Base-by-base conservation (phyloP, 1,284 basidiomycete species). In the Pascua guehoae region DNA sequence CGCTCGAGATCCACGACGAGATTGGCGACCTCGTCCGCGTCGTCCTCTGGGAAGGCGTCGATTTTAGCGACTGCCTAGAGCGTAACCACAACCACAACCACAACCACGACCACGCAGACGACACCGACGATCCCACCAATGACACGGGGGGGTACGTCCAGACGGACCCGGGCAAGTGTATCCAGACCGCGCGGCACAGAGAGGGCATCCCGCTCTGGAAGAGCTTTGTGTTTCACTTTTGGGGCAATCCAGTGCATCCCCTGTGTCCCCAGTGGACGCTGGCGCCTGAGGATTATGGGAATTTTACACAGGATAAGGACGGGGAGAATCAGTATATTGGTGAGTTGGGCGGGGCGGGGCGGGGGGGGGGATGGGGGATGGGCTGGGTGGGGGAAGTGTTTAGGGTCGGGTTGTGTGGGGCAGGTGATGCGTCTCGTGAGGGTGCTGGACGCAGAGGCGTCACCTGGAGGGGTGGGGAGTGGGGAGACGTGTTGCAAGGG, bases 161-260 rank as follows among this genome's bases (percentile, higher is more conserved):
- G 24, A 32, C 24, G 24, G 24, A 32, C 24, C 24, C 24, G 3
- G 24, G 24, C 3, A 7, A 3, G 4, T 32, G 24, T 32, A 7
- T 32, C 24, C 24, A 32, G 24, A 32, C 24, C 3, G 24, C 24
- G 4, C 3, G 4, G 24, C 24, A 32, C 24, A 32, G 24, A 32
- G 49, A 58, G 16, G 69, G 75, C 3, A 68, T 76, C n/a, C 71
- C 74, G 2, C 47, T 66, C 14, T 75, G 73, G 71, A 76, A 75
- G 60, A 58, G 67, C 39, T 67, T 74, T 49, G 51, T 62, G 14
- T 71, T 72, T 37, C 58, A 67, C 44, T 77, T 73, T 56, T 77
- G 76, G 76, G 39, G 47, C 4, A 48, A 47, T 15, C 48, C 64
- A 1, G 53, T 55, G 3, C 61, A 68, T 50, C 72, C 72, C 4